Evolutionary conservation across 345 rosid genomes (phyloP).

Genomic region (Lepidium didymum): DNA sequence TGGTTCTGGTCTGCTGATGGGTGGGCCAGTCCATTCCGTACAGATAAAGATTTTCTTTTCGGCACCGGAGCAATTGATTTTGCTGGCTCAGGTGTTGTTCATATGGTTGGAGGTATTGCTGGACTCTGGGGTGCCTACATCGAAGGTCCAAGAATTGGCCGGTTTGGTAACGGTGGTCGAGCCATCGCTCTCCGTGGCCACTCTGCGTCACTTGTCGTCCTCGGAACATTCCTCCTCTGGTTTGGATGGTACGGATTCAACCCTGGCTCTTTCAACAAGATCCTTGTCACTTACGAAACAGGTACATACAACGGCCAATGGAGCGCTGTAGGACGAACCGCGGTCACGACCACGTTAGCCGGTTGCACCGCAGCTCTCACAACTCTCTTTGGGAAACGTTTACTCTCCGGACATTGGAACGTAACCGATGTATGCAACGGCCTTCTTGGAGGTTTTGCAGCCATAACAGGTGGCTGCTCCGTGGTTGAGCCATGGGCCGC

Average conservation of each 20-base stretch:
- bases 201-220: conserved; percentile 28
- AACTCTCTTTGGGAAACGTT: conserved; percentile 58
- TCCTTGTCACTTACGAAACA: conserved; percentile 29
- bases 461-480: conserved; percentile 72
- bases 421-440: conserved; percentile 76
- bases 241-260: conserved; percentile 74
- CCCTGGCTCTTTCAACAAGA: conserved; percentile 54
- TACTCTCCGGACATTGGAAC: conserved; percentile 71
- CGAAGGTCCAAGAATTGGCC: conserved; percentile 29
- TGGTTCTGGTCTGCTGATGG: conserved; percentile 46
- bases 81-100: conserved; percentile 37
- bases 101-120: conserved; percentile 59
- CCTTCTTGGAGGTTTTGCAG: conserved; percentile 74
- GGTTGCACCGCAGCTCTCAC: conserved; percentile 79
- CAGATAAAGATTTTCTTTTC: conserved; percentile 31
- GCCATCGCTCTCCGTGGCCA: conserved; percentile 28
- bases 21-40: conserved; percentile 33
- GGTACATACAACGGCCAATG: conserved; percentile 60
- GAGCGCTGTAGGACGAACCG: conserved; percentile 76
- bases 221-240: conserved; percentile 30
- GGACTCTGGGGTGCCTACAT: conserved; percentile 35
- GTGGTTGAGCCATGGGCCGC: conserved; percentile 92
- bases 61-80: conserved; percentile 37
- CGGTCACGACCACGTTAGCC: conserved; percentile 70
- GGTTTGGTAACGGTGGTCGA: conserved; percentile 26